These are phyloP conservation scores for Trichosporon ovoides DNA, from an alignment of 1,284 basidiomycete species.

Conservation along the genomic window DNA sequence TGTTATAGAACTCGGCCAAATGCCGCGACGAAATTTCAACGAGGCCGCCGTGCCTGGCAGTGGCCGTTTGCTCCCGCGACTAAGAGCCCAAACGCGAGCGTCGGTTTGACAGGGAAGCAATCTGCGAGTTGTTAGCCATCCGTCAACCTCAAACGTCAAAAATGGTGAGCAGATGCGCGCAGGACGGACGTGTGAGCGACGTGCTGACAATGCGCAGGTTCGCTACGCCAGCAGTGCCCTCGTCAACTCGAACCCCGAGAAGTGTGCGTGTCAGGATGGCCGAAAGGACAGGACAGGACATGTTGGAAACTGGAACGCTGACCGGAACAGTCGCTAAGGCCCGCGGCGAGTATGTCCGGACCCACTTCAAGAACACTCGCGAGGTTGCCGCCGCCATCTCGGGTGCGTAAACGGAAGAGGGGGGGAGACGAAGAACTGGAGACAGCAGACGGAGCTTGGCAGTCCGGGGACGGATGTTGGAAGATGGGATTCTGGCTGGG, in stretches of 20 bases:
- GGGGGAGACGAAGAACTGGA: neutral
- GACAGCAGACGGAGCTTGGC: neutral
- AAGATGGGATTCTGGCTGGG: neutral
- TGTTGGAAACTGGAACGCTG: conserved; percentile 2
- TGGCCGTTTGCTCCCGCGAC: too few relatives aligned
- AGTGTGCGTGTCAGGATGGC: conserved; percentile 59
- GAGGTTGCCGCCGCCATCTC: conserved; percentile 83
- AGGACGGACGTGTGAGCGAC: neutral
- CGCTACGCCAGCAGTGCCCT: conserved; percentile 79
- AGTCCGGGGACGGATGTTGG: neutral
- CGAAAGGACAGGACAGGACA: conserved; percentile 9
- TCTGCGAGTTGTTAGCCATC: conserved; percentile 5
- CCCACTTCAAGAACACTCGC: conserved; percentile 99
- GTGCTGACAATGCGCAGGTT: conserved; percentile 53
- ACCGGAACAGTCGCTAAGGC: conserved; percentile 68
- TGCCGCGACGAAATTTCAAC: too few relatives aligned
- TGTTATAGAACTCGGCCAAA: too few relatives aligned
- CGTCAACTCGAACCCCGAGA: conserved; percentile 83
- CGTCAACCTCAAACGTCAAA: conserved; percentile 5
- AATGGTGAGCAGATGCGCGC: conserved; percentile 3
- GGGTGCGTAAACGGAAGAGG: conserved; percentile 53
- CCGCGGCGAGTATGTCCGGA: conserved; percentile 94
- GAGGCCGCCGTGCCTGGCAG: too few relatives aligned
- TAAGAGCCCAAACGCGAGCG: too few relatives aligned
- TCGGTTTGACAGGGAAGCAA: too few relatives aligned